Conservation (phyloP, 345 rosid genomes). For the Lagerstroemia speciosa region DNA sequence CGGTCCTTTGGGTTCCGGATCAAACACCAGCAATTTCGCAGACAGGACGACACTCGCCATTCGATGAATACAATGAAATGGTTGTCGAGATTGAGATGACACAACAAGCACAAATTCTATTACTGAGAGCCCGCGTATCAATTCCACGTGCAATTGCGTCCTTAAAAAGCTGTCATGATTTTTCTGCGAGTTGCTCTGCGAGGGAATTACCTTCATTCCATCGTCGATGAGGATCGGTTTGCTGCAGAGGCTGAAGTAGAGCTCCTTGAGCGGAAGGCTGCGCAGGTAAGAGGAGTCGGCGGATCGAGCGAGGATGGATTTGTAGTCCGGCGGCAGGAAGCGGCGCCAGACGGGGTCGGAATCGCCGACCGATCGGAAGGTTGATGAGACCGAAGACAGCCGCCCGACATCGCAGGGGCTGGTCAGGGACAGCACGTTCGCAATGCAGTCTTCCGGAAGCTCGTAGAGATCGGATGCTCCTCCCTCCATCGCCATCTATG, state of each 20-base stretch:
- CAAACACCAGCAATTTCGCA: too few species aligned
- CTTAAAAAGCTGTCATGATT: too few species aligned
- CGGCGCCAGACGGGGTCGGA: slow-evolving; percentile 58
- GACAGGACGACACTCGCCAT: too few species aligned
- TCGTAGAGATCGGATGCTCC: slow-evolving; percentile 11
- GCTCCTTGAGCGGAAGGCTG: slow-evolving; percentile 32
- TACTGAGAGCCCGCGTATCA: too few species aligned
- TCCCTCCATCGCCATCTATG: neutral
- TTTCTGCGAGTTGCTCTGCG: too few species aligned
- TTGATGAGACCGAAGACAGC: slow-evolving; percentile 33
- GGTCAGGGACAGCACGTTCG: slow-evolving; percentile 33
- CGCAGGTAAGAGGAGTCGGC: neutral
- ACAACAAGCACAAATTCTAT: too few species aligned
- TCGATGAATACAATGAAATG: slow-evolving; percentile 5
- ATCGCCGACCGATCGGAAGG: slow-evolving; percentile 32
- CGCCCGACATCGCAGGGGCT: slow-evolving; percentile 41
- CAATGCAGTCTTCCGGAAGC: slow-evolving; percentile 46
- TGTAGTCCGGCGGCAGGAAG: slow-evolving; percentile 43
- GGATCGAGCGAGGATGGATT: slow-evolving; percentile 17
- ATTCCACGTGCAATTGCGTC: too few species aligned
- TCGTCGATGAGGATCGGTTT: slow-evolving; percentile 41
- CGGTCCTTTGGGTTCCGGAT: too few species aligned
- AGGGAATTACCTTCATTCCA: slow-evolving; percentile 33
- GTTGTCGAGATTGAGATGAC: too few species aligned
- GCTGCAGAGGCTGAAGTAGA: slow-evolving; percentile 30